Conservation (phyloP, 441 rosid genomes). For the Pelargonium cotyledonis region DNA sequence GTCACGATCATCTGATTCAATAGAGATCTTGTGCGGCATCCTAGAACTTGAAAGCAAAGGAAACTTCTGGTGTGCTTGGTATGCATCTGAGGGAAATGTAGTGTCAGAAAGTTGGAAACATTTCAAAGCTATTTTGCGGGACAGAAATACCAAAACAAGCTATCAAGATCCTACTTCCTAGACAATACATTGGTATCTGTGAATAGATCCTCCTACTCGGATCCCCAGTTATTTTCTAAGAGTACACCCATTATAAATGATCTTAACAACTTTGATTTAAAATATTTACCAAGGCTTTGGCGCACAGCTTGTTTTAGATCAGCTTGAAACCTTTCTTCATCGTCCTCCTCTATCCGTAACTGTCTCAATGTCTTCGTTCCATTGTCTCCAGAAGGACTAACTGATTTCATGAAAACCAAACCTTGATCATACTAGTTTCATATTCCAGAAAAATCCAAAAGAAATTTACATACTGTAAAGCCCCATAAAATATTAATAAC, state of each 20-base stretch:
- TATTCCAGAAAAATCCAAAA: conserved; percentile 8
- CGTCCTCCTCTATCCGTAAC: conserved; percentile 75
- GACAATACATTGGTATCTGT: too few species aligned
- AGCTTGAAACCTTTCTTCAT: conserved; percentile 93
- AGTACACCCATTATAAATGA: too few species aligned
- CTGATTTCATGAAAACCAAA: conserved; percentile 25
- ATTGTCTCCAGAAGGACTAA: conserved; percentile 30
- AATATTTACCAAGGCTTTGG: conserved; percentile 80
- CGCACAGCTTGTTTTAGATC: conserved; percentile 75
- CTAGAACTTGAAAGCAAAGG: conserved; percentile 35
- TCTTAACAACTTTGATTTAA: background rate
- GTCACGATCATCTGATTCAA: conserved; percentile 30
- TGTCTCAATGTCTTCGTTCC: conserved; percentile 68
- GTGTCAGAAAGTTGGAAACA: conserved; percentile 12
- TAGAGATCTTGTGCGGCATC: conserved; percentile 23
- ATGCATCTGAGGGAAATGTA: conserved; percentile 42
- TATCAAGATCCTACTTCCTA: too few species aligned
- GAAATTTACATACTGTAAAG: background rate
- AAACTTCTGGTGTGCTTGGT: conserved; percentile 46
- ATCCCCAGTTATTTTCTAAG: too few species aligned
- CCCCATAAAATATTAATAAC: background rate
- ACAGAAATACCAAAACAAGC: too few species aligned
- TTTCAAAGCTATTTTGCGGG: background rate
- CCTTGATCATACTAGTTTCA: conserved; percentile 19
- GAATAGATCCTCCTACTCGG: too few species aligned